Percentiles rank a stretch among this genome's conserved stretches.
phyloP scores from a whole-genome alignment of 768 basidiomycete species.

The Pleurotus pulmonarius region DNA sequence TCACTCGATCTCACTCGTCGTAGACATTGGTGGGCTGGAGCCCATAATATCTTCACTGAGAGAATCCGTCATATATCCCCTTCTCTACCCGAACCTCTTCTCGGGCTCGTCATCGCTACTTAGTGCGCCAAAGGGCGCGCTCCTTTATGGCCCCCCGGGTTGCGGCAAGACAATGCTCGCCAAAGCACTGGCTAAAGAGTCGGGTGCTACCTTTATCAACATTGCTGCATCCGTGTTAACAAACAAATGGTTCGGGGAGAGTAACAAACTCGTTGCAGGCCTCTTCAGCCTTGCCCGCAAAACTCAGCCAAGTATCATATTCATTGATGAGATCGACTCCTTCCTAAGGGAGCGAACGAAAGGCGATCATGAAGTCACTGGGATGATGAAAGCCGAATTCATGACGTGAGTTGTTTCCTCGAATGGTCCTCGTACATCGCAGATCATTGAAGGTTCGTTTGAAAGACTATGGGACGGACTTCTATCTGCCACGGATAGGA shows the following conservation, averaged over 20 bases:
- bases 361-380: slow-evolving; percentile 95
- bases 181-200: slow-evolving; percentile 95
- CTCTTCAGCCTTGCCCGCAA: slow-evolving; percentile 93
- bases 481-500: slow-evolving; percentile 72
- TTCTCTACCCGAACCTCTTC: slow-evolving; percentile 89
- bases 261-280: slow-evolving; percentile 93
- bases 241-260: slow-evolving; percentile 85
- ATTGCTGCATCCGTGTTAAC: slow-evolving; percentile 71
- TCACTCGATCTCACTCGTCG: not conserved
- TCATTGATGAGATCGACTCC: slow-evolving; percentile 98
- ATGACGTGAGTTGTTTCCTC: slow-evolving; percentile 63
- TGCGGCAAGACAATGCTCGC: slow-evolving; percentile 99
- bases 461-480: slow-evolving; percentile 92
- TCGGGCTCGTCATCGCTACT: slow-evolving; percentile 75
- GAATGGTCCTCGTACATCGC: not conserved
- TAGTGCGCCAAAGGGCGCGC: slow-evolving; percentile 91
- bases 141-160: slow-evolving; percentile 94
- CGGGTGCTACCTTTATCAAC: slow-evolving; percentile 95
- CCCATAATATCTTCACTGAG: slow-evolving; percentile 84
- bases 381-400: slow-evolving; percentile 97
- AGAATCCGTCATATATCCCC: slow-evolving; percentile 94
- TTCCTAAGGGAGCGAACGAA: slow-evolving; percentile 85
- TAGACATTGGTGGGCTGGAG: slow-evolving; percentile 92
- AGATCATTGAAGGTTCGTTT: not conserved
- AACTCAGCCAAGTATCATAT: slow-evolving; percentile 93